Evolutionary conservation across 306 rosid species (phyloP).

Genomic region (Glycine soja): DNA sequence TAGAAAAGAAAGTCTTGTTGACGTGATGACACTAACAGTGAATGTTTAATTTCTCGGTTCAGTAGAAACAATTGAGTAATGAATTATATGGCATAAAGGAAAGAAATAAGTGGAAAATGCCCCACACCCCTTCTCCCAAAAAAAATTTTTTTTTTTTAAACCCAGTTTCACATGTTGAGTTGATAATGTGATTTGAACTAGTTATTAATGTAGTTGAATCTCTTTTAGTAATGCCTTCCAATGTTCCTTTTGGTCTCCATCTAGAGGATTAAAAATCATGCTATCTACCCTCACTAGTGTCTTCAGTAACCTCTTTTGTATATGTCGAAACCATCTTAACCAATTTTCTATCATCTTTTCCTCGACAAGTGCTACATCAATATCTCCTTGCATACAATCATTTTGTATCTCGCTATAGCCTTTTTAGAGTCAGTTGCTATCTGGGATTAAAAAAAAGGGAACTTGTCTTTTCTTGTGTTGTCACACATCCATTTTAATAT

Average conservation of each 20-base stretch:
- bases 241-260: neutral
- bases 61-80: too few relatives aligned
- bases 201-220: neutral
- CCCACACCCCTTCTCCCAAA: too few relatives aligned
- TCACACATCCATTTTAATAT: too few relatives aligned
- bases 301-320: neutral
- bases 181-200: neutral
- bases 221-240: neutral
- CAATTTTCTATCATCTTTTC: neutral
- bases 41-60: neutral
- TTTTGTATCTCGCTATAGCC: too few relatives aligned
- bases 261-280: neutral
- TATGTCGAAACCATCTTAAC: neutral
- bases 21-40: neutral
- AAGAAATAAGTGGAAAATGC: neutral
- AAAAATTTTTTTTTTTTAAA: neutral
- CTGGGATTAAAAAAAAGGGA: too few relatives aligned
- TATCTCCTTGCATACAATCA: too few relatives aligned
- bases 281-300: neutral
- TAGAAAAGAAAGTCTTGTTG: slow-evolving; percentile 14
- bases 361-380: neutral
- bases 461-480: too few relatives aligned
- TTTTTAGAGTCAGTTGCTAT: too few relatives aligned
- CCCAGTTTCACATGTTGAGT: neutral
- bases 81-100: too few relatives aligned